Base-by-base conservation (phyloP, 495 filamentous ascomycete genomes). In the Cercophora samala region DNA sequence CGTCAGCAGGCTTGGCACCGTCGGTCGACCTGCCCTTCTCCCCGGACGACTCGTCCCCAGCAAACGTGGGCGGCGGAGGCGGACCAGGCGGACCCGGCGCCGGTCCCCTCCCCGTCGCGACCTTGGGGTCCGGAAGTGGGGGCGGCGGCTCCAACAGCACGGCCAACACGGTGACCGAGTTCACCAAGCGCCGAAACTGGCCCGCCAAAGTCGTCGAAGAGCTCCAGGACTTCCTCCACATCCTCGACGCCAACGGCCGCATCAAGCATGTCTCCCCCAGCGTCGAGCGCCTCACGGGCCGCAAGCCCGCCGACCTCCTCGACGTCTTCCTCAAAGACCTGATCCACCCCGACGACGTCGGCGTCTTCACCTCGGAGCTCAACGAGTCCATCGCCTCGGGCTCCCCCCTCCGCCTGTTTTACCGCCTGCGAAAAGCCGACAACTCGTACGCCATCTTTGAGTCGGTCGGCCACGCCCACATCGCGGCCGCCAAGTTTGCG, bases 321-420 rank as follows among this genome's bases (percentile, higher is more conserved):
- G 89, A 90, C 62, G 86, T 83, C 68, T 89, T 91, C 65, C 85
- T 98, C 19, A 83, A 84, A 11, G 88, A 96, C 25, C 88, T 91
- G 69, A 89, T 98, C 58, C 95, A 99, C 69, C 85, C 89, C 13
- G 94, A 97, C 77, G 95, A 99, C 80, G 87, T 88, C 63, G 85
- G 87, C 19, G 86, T 96, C 71, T 96, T 97, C 75, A 85, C 90
- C 42, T 84, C 90, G 54, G 95, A 98, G 74, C 87, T 99, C 82
- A 92, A 96, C 73, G 93, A 97, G 70, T 91, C 90, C 32, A 95
- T 98, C 64, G 87, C 91, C n/a, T 87, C 84, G 26, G 91, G 90
- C 18, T 86, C 91, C 63, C 84, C 87, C 11, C 77, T 98, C 56
- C 89, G 92, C 58, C 88, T 97, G 77, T 96, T 97, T 84, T 94